These are phyloP conservation scores for Boechera divaricarpa DNA, from an alignment of 345 rosid species.

Conservation along the genomic window DNA sequence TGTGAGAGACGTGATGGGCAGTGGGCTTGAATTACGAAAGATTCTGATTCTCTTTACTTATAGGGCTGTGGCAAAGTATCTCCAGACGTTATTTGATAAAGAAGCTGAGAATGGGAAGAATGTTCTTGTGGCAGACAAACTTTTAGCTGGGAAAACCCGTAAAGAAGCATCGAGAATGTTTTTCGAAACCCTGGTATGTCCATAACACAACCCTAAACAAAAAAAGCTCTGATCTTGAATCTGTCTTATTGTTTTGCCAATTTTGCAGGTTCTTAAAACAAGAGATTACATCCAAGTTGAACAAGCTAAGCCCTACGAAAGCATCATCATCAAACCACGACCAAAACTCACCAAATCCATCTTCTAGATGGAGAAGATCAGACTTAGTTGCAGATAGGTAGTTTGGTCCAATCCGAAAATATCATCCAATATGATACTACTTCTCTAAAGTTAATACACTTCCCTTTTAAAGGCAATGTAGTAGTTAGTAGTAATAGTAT, in stretches of 20 bases:
- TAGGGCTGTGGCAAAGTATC: conserved; percentile 96
- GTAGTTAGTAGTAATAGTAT: conserved; percentile 42
- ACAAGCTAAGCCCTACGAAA: conserved; percentile 74
- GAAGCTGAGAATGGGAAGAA: conserved; percentile 68
- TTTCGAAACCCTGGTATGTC: conserved; percentile 92
- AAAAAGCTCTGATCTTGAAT: conserved; percentile 11
- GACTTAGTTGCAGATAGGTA: conserved; percentile 48
- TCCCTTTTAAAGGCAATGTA: conserved; percentile 20
- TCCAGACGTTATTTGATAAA: conserved; percentile 70
- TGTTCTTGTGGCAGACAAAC: conserved; percentile 64
- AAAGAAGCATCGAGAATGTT: conserved; percentile 99
- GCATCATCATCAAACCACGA: conserved; percentile 69
- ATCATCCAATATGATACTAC: conserved; percentile 28
- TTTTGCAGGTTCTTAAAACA: conserved; percentile 83
- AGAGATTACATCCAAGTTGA: conserved; percentile 92
- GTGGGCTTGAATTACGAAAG: conserved; percentile 2
- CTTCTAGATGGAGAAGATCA: conserved; percentile 51
- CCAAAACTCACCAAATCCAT: conserved; percentile 83
- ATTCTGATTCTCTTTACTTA: conserved; percentile 22
- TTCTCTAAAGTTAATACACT: conserved; percentile 23
- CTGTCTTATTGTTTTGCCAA: conserved; percentile 9
- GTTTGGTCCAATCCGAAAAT: conserved; percentile 34
- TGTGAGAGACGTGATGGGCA: neutral
- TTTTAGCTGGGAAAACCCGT: conserved; percentile 89
- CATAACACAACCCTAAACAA: conserved; percentile 12